Evolutionary conservation across 2,329 filamentous ascomycete species (phyloP).

Genomic region (Arthrobotrys entomopaga): DNA sequence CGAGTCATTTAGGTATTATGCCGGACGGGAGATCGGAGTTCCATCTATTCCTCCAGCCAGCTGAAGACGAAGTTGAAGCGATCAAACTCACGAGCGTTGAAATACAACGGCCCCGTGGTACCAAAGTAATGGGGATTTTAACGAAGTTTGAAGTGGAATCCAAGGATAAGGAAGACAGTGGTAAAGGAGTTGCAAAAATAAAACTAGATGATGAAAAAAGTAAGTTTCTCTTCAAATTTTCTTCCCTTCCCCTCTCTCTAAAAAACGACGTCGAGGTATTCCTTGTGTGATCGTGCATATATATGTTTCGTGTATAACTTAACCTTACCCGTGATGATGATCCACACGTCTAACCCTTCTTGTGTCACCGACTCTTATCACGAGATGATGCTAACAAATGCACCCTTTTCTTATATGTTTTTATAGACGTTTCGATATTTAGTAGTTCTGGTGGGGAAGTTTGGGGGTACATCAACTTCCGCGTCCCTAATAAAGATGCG

Average conservation of each 20-base stretch:
- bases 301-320: too few species aligned
- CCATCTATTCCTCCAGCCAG: slow-evolving; percentile 18
- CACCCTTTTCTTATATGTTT: too few species aligned
- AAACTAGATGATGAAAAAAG: background rate
- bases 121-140: background rate
- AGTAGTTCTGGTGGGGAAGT: background rate
- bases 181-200: background rate
- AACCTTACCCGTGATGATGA: too few species aligned
- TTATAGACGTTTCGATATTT: too few species aligned
- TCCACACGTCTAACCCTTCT: too few species aligned
- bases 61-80: slow-evolving; percentile 2
- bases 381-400: too few species aligned
- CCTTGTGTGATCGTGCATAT: too few species aligned
- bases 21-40: slow-evolving; percentile 28
- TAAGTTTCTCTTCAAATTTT: slow-evolving; percentile 5
- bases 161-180: background rate
- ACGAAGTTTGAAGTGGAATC: background rate
- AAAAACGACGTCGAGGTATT: too few species aligned
- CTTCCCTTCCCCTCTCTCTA: too few species aligned
- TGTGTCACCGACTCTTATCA: too few species aligned
- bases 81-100: slow-evolving; percentile 24
- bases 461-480: slow-evolving; percentile 19
- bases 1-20: slow-evolving; percentile 16
- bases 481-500: background rate
- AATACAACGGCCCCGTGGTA: background rate